phyloP scores from a whole-genome alignment of 2,329 filamentous ascomycete genomes.

The Aureobasidium sp. region DNA sequence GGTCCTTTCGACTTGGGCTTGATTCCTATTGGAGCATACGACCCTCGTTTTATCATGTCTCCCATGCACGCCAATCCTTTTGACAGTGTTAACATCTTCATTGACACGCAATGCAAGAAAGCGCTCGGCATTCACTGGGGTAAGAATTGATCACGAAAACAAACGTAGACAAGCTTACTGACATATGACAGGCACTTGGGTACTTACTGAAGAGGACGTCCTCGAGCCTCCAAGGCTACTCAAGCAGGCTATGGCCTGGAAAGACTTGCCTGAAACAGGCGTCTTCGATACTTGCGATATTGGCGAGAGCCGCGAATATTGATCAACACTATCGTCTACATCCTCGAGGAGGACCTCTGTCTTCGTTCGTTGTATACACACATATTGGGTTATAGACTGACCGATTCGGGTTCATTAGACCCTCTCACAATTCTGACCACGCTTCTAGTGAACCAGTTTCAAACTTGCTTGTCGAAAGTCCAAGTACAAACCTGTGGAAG shows the following conservation, averaged over 20 bases:
- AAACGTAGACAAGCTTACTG: background rate
- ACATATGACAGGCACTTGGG: constrained; percentile 50
- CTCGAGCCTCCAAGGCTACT: constrained; percentile 71
- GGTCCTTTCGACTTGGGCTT: constrained; percentile 87
- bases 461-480: background rate
- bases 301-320: constrained; percentile 68
- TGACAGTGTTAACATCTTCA: constrained; percentile 84
- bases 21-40: constrained; percentile 89
- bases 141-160: background rate
- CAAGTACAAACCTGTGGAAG: background rate
- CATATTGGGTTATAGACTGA: background rate
- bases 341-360: background rate
- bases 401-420: background rate
- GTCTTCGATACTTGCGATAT: constrained; percentile 79
- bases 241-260: constrained; percentile 61
- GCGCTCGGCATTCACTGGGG: constrained; percentile 93
- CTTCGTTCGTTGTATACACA: background rate
- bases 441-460: background rate
- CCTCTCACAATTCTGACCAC: background rate
- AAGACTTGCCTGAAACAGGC: constrained; percentile 61
- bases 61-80: constrained; percentile 79
- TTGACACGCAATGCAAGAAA: constrained; percentile 67
- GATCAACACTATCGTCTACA: background rate
- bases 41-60: constrained; percentile 65
- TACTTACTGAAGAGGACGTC: constrained; percentile 76